Conservation (phyloP, 768 basidiomycete species). For the Phlegmacium glaucopus region DNA sequence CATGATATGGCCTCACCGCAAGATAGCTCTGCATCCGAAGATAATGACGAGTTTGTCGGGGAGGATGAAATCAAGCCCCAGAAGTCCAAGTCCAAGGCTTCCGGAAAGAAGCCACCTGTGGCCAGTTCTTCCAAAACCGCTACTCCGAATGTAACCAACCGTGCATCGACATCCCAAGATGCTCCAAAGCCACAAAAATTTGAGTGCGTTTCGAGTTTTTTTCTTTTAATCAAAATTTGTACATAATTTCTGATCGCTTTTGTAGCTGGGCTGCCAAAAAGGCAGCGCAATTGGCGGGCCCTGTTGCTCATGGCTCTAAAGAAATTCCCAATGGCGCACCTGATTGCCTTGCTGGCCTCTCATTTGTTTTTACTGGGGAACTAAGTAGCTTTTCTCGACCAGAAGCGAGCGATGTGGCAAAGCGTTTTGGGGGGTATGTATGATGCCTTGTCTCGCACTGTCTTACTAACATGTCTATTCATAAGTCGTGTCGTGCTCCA, state of each 20-base stretch:
- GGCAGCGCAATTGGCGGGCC: slow-evolving; percentile 61
- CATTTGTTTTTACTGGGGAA: slow-evolving; percentile 97
- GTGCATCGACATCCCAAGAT: slow-evolving; percentile 9
- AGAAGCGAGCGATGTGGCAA: slow-evolving; percentile 82
- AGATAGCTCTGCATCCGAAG: slow-evolving; percentile 9
- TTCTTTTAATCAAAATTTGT: not conserved
- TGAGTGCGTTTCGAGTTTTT: slow-evolving; percentile 17
- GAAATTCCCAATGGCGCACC: slow-evolving; percentile 68
- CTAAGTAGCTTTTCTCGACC: slow-evolving; percentile 83
- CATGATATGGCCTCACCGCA: slow-evolving; percentile 20
- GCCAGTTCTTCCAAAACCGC: slow-evolving; percentile 12
- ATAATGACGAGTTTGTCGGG: slow-evolving; percentile 14
- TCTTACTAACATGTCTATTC: slow-evolving; percentile 5
- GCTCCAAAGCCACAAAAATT: slow-evolving; percentile 18
- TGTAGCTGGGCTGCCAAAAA: slow-evolving; percentile 44
- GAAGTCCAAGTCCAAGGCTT: slow-evolving; percentile 20
- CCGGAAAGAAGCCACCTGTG: slow-evolving; percentile 18
- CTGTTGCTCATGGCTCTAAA: slow-evolving; percentile 64
- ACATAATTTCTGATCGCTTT: not conserved
- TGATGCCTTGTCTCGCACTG: not conserved
- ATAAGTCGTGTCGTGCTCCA: slow-evolving; percentile 78
- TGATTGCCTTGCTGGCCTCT: slow-evolving; percentile 77
- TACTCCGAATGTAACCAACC: slow-evolving; percentile 8
- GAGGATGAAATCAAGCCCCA: slow-evolving; percentile 27
- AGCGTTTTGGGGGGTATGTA: slow-evolving; percentile 88